Evolutionary conservation across 495 filamentous ascomycete genomes (phyloP).

Genomic region (Lophiostoma macrostomum): DNA sequence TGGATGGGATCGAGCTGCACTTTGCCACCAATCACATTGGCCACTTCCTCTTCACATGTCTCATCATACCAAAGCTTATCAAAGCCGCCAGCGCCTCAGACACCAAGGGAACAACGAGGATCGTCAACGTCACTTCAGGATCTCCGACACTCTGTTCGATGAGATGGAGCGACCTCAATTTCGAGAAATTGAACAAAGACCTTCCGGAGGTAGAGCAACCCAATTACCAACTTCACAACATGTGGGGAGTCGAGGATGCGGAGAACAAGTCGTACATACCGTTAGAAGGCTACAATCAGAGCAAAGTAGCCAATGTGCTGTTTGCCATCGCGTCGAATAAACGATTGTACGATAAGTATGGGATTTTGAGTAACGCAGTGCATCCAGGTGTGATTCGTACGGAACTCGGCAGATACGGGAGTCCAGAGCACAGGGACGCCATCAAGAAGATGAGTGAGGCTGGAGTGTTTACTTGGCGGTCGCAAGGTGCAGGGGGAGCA

Average conservation of each 20-base stretch:
- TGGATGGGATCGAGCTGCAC: slow-evolving; percentile 42
- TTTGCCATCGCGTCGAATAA: slow-evolving; percentile 32
- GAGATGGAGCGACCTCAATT: slow-evolving; percentile 48
- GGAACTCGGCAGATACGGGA: slow-evolving; percentile 35
- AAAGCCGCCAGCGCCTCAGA: slow-evolving; percentile 40
- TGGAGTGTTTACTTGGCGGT: slow-evolving; percentile 10
- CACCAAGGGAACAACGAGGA: slow-evolving; percentile 41
- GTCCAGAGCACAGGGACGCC: slow-evolving; percentile 3
- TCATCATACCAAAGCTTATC: slow-evolving; percentile 47
- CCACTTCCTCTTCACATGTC: slow-evolving; percentile 36
- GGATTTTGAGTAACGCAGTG: slow-evolving; percentile 36
- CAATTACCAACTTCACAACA: slow-evolving; percentile 28
- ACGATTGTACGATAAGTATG: slow-evolving; percentile 34
- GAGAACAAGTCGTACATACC: slow-evolving; percentile 35
- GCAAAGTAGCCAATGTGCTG: slow-evolving; percentile 41
- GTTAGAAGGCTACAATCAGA: slow-evolving; percentile 37
- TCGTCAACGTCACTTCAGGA: slow-evolving; percentile 47
- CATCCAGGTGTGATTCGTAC: slow-evolving; percentile 46
- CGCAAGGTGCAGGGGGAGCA: slow-evolving; percentile 41
- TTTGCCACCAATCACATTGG: slow-evolving; percentile 38
- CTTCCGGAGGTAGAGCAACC: slow-evolving; percentile 45
- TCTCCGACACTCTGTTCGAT: slow-evolving; percentile 35
- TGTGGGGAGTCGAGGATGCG: slow-evolving; percentile 34
- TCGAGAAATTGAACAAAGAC: slow-evolving; percentile 43
- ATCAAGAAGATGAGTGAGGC: not conserved